Evolutionary conservation across 108 stramenopile genomes (phyloP).

Genomic region (Cylindrotheca closterium): DNA sequence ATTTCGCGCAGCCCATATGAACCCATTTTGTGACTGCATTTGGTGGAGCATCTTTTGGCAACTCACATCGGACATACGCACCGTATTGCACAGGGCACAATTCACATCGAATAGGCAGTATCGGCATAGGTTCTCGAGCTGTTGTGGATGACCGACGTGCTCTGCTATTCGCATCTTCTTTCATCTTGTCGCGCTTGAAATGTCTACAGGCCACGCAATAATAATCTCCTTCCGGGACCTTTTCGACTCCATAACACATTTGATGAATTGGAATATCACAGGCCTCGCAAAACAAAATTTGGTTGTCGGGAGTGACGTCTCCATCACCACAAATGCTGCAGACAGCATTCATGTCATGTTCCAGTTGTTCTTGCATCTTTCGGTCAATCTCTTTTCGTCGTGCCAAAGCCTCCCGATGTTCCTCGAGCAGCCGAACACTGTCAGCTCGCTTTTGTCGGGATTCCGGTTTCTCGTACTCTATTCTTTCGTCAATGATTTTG

Average conservation of each 20-base stretch:
- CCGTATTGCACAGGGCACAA: slow-evolving; percentile 79
- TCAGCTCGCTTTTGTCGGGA: slow-evolving; percentile 18
- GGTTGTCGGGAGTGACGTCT: slow-evolving; percentile 85
- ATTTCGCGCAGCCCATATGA: slow-evolving; percentile 83
- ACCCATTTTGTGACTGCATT: slow-evolving; percentile 54
- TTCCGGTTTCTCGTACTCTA: slow-evolving; percentile 44
- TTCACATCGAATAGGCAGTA: slow-evolving; percentile 69
- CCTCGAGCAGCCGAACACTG: slow-evolving; percentile 32
- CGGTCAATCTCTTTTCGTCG: slow-evolving; percentile 59
- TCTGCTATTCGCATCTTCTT: neutral
- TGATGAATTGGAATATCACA: slow-evolving; percentile 91
- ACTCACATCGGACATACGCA: slow-evolving; percentile 65
- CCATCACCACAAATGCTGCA: slow-evolving; percentile 87
- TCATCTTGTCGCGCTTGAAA: slow-evolving; percentile 65
- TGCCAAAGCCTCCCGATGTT: slow-evolving; percentile 36
- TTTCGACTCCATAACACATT: slow-evolving; percentile 83
- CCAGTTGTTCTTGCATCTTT: slow-evolving; percentile 68
- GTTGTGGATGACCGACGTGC: neutral
- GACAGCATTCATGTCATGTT: slow-evolving; percentile 89
- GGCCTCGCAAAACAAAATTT: slow-evolving; percentile 89
- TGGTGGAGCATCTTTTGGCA: slow-evolving; percentile 8
- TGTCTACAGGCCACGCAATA: slow-evolving; percentile 80
- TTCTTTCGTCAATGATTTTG: slow-evolving; percentile 46
- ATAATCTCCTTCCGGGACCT: slow-evolving; percentile 86
- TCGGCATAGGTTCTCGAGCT: slow-evolving; percentile 15